phyloP scores from a whole-genome alignment of 2,329 filamentous ascomycete genomes.

The Fusarium tricinctum region DNA sequence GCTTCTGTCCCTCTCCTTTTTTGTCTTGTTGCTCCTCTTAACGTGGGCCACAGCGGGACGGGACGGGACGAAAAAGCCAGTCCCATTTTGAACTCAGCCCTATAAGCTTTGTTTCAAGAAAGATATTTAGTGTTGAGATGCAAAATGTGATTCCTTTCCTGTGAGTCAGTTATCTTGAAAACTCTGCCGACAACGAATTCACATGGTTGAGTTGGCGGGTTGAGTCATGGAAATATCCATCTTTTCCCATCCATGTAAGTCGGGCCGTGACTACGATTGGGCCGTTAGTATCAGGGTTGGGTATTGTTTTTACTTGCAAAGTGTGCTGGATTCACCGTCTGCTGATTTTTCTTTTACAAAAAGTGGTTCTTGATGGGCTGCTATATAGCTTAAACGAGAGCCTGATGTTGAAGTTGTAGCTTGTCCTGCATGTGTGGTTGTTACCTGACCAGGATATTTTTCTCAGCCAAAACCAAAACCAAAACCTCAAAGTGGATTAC shows the following conservation, averaged over 20 bases:
- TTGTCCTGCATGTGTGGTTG: neutral
- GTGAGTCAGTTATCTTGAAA: conserved; percentile 16
- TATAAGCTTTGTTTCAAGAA: conserved; percentile 13
- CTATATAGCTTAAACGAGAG: conserved; percentile 2
- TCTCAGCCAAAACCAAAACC: neutral
- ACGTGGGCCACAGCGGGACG: conserved; percentile 29
- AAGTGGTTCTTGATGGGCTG: conserved; percentile 15
- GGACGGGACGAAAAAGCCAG: conserved; percentile 17
- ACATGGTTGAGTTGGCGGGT: conserved; percentile 15
- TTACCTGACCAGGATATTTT: conserved; percentile 7
- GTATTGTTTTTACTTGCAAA: neutral
- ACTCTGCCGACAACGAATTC: conserved; percentile 15
- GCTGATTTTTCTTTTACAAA: conserved; percentile 14
- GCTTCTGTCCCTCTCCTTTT: neutral
- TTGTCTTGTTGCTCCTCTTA: conserved; percentile 9
- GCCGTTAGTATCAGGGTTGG: neutral
- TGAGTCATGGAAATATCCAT: conserved; percentile 6
- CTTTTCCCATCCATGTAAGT: conserved; percentile 20
- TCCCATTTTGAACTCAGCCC: conserved; percentile 21
- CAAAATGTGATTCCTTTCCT: neutral
- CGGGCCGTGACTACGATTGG: conserved; percentile 12
- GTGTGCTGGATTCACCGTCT: conserved; percentile 18
- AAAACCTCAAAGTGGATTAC: conserved; percentile 10
- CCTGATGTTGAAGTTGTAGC: neutral
- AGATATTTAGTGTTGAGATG: neutral